Conservation (phyloP, 1,284 basidiomycete genomes). For the Rhodotorula sp. region DNA sequence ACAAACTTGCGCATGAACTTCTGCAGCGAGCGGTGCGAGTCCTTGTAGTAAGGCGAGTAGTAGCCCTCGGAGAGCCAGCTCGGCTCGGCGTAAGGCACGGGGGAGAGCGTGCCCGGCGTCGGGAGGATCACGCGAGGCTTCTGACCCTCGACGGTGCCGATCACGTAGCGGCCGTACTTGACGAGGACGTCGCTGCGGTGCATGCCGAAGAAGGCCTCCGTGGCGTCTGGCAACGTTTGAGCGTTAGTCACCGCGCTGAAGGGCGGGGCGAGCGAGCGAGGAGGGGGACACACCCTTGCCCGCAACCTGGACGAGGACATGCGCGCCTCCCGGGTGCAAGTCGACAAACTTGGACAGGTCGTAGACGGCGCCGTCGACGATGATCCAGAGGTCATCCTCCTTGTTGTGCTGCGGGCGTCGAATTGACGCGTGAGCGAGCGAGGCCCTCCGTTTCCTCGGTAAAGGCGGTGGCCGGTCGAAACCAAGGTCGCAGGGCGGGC, state of each 20-base stretch:
- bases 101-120: conserved; percentile 55
- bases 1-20: conserved; percentile 46
- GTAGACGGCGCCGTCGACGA: conserved; percentile 79
- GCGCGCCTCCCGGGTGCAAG: conserved; percentile 77
- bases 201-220: conserved; percentile 78
- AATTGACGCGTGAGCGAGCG: not conserved
- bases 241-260: not conserved
- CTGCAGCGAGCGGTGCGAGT: conserved; percentile 52
- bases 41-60: conserved; percentile 73
- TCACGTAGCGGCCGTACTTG: conserved; percentile 49
- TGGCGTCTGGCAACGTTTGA: conserved; percentile 59
- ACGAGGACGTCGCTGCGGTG: conserved; percentile 75
- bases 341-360: conserved; percentile 69
- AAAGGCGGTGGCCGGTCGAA: not conserved
- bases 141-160: conserved; percentile 60
- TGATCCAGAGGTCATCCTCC: conserved; percentile 73
- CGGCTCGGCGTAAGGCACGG: conserved; percentile 79
- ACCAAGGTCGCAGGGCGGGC: not conserved
- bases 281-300: conserved; percentile 3
- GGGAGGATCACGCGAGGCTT: conserved; percentile 59
- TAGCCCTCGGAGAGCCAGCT: conserved; percentile 78
- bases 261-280: not conserved
- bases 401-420: conserved; percentile 65
- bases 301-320: conserved; percentile 57
- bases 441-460: not conserved